Evolutionary conservation across 2,329 filamentous ascomycete species (phyloP).

Genomic region (Fusarium sp.): DNA sequence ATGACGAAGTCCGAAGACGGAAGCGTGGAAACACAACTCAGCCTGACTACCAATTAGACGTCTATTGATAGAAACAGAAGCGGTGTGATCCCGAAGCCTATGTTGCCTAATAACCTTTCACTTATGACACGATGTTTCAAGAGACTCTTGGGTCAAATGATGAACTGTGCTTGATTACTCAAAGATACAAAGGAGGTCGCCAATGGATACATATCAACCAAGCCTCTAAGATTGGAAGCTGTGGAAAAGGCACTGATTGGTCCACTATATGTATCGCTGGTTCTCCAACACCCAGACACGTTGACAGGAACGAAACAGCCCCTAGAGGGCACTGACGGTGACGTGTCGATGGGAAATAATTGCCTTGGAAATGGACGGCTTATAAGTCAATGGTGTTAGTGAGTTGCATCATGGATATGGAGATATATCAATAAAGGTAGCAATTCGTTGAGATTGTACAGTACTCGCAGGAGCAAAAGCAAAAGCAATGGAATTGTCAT

Average conservation of each 20-base stretch:
- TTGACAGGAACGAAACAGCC: neutral
- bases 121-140: conserved; percentile 34
- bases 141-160: conserved; percentile 30
- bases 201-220: conserved; percentile 25
- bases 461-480: neutral
- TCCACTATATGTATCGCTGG: conserved; percentile 2
- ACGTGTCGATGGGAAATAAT: conserved; percentile 3
- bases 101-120: conserved; percentile 13
- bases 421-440: neutral
- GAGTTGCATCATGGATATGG: neutral
- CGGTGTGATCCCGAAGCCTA: conserved; percentile 29
- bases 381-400: conserved; percentile 15
- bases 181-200: conserved; percentile 9
- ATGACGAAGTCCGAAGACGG: conserved; percentile 15
- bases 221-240: conserved; percentile 7
- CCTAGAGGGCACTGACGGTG: neutral
- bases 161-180: conserved; percentile 39
- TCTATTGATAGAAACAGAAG: conserved; percentile 21
- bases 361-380: conserved; percentile 1
- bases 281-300: conserved; percentile 1
- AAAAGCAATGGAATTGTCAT: neutral
- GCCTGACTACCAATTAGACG: conserved; percentile 5
- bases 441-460: neutral
- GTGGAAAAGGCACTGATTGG: conserved; percentile 14
- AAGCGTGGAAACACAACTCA: conserved; percentile 13